Percentiles rank a stretch among this genome's conserved stretches.
phyloP scores from a whole-genome alignment of 345 rosid species.

The Cardamine resedifolia region DNA sequence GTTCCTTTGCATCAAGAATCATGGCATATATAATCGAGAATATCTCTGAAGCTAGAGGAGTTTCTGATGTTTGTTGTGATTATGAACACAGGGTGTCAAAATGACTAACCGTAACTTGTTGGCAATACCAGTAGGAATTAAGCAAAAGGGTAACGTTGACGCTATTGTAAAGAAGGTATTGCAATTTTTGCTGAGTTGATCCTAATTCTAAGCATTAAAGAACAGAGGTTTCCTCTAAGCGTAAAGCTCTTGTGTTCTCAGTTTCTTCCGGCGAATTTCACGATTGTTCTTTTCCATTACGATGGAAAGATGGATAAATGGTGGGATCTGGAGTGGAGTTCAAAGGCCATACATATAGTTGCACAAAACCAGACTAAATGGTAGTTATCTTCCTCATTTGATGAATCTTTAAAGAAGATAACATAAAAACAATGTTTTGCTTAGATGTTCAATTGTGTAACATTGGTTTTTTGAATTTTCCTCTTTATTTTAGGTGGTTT shows the following conservation, averaged over 20 bases:
- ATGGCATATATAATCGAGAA: not conserved
- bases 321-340: constrained; percentile 84
- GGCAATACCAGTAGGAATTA: constrained; percentile 91
- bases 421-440: not conserved
- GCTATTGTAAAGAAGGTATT: constrained; percentile 76
- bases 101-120: constrained; percentile 55
- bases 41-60: not conserved
- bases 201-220: constrained; percentile 10
- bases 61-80: constrained; percentile 19
- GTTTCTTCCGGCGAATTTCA: constrained; percentile 91
- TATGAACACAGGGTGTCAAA: constrained; percentile 40
- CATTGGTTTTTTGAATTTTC: not conserved
- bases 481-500: constrained; percentile 76
- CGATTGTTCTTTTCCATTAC: constrained; percentile 88
- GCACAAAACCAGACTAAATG: constrained; percentile 97
- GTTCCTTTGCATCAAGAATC: constrained; percentile 28
- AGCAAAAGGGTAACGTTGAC: constrained; percentile 79
- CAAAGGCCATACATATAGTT: constrained; percentile 75
- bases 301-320: constrained; percentile 84
- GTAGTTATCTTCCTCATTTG: constrained; percentile 40
- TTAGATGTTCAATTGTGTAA: not conserved
- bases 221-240: not conserved
- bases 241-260: constrained; percentile 60
- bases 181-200: constrained; percentile 10
- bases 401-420: not conserved